Evolutionary conservation across 2,329 filamentous ascomycete genomes (phyloP).

Genomic region (Fonsecaea monophora): DNA sequence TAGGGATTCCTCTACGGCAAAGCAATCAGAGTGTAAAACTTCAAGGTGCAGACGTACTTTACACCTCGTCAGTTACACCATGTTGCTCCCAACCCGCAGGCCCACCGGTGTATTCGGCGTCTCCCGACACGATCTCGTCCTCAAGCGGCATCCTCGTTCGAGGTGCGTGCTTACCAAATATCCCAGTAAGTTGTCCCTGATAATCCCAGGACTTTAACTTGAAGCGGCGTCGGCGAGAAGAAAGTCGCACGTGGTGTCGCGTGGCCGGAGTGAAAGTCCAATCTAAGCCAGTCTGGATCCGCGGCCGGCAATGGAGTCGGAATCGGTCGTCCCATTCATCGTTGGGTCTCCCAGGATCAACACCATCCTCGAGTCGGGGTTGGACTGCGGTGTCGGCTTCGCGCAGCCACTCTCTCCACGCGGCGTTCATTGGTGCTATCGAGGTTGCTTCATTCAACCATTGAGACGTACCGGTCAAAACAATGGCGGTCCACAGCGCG

Average conservation of each 20-base stretch:
- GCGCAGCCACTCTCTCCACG: slow-evolving; percentile 51
- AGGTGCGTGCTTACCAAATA: slow-evolving; percentile 2
- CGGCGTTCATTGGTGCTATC: slow-evolving; percentile 48
- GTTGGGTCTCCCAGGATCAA: neutral
- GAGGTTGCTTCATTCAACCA: slow-evolving; percentile 49
- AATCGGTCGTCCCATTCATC: slow-evolving; percentile 20
- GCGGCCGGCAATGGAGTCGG: slow-evolving; percentile 13
- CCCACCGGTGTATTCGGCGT: neutral
- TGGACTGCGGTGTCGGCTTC: slow-evolving; percentile 41
- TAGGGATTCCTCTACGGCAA: no score
- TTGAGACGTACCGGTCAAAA: slow-evolving; percentile 50
- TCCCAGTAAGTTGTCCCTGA: slow-evolving; percentile 13
- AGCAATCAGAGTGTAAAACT: no score
- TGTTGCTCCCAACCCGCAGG: neutral
- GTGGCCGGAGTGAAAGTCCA: slow-evolving; percentile 18
- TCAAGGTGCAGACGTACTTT: neutral
- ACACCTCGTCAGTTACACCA: neutral
- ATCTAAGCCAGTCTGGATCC: slow-evolving; percentile 14
- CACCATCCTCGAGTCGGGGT: slow-evolving; percentile 1
- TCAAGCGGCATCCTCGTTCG: slow-evolving; percentile 2
- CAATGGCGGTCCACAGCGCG: slow-evolving; percentile 57
- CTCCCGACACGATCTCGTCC: slow-evolving; percentile 5
- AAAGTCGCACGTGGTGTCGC: neutral
- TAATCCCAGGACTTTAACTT: slow-evolving; percentile 17
- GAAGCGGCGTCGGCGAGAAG: slow-evolving; percentile 12